phyloP scores from a whole-genome alignment of 139 green algal genomes.

The Chlorella sp. region DNA sequence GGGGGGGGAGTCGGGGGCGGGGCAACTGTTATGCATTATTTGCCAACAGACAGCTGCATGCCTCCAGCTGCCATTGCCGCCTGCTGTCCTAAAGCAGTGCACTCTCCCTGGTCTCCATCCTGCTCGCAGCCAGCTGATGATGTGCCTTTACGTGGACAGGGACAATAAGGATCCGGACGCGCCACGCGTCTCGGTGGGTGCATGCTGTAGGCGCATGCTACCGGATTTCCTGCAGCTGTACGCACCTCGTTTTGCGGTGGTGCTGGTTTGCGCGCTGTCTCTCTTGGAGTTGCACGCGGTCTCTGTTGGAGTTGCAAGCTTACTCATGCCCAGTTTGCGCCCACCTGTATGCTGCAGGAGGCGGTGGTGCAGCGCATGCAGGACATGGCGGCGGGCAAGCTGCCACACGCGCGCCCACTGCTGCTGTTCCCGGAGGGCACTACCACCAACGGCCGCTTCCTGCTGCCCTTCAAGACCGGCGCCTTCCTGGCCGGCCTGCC shows the following conservation, averaged over 20 bases:
- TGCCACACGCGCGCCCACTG: slow-evolving; percentile 52
- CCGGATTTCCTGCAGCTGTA: no score
- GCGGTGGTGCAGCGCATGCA: slow-evolving; percentile 69
- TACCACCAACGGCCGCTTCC: slow-evolving; percentile 89
- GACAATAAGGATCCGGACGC: slow-evolving; percentile 37
- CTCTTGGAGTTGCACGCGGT: no score
- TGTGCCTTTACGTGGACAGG: slow-evolving; percentile 88
- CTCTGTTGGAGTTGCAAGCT: no score
- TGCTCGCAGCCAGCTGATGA: slow-evolving; percentile 75
- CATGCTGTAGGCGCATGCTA: no score
- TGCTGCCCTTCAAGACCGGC: slow-evolving; percentile 93
- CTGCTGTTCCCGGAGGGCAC: slow-evolving; percentile 86
- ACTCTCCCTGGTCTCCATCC: not conserved
- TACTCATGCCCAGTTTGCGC: no score
- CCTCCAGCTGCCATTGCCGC: no score
- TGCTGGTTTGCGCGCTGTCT: no score
- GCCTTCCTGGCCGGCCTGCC: slow-evolving; percentile 90
- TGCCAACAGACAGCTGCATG: no score
- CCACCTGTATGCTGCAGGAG: not conserved
- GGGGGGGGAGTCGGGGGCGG: no score
- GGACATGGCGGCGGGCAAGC: slow-evolving; percentile 31
- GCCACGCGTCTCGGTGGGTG: no score
- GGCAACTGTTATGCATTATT: no score
- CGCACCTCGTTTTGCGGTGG: no score
- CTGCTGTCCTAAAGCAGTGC: not conserved